Base-by-base conservation (phyloP, 1,284 basidiomycete species). In the Ganoderma multipileum region DNA sequence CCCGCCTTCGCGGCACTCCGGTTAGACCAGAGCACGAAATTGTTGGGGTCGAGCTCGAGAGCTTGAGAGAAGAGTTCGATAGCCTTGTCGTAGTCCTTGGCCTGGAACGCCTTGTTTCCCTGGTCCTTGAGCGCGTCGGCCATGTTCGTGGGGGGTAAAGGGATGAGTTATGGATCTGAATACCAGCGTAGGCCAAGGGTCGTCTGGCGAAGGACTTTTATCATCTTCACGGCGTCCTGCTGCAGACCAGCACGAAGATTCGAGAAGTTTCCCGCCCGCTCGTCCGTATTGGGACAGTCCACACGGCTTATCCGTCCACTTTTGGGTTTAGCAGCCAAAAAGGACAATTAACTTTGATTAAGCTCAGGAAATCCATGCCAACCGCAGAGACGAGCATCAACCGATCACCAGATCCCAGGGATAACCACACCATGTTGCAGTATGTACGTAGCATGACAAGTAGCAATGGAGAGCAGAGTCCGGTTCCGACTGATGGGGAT, bases 81-180 rank as follows among this genome's bases (percentile, higher is more conserved):
- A 12, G 97, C 97, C 71, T 88, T 90, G 81, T 95, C 91, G 82
- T 94, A 98, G 78, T 98, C 90, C 81, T 97, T 98, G 66, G 95
- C 94, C 42, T 93, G 86, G 83, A 99, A 98, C 50, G 95, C 95
- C 81, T 97, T 97, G 88, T 99, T 99, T 78, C 97, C 97, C 79
- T 92, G 89, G 76, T 96, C 94, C 86, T 99, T 98, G 78, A 96
- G 86, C 72, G 89, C 82, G 79, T 84, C 77, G 58, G 77, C 78
- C 77, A 78, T 78, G 66, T 57, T 38, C 23, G 64, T 57, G 33
- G 62, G 38, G 38, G n/a, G 41, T 28, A 28, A 38, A 18, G 38
- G 36, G 23, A 63, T 59, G 64, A 62, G 47, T 33, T 36, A 52
- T n/a, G 38, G 39, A 47, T 28, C 52, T 41, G 64, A 41, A 41